Percentiles rank a stretch among this genome's conserved stretches.
Conservation (phyloP, 1,139 yeast species). For the Magnusiomyces suaveolens region DNA sequence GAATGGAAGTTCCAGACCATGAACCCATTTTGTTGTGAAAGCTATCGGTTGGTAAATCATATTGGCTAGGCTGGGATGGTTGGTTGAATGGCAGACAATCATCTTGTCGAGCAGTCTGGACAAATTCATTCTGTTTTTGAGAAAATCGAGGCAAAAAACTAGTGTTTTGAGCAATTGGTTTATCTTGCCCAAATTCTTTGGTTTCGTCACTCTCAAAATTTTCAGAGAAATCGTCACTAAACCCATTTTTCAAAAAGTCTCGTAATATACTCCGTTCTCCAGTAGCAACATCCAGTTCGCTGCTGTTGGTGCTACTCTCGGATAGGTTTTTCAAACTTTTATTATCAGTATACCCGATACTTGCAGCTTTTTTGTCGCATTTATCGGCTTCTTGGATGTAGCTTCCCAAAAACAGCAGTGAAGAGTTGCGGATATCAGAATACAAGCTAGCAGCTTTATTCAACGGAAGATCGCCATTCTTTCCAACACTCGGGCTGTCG, state of each 20-base stretch:
- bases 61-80: not conserved
- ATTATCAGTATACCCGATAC: not conserved
- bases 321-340: too few species aligned
- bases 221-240: not conserved
- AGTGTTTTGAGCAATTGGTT: not conserved
- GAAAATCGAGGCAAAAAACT: too few species aligned
- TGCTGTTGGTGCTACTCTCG: not conserved
- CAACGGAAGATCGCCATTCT: not conserved
- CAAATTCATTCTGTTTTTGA: too few species aligned
- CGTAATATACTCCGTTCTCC: not conserved
- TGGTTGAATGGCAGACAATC: too few species aligned
- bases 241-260: not conserved
- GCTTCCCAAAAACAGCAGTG: constrained; percentile 7
- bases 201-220: not conserved
- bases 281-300: not conserved
- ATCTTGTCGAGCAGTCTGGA: too few species aligned
- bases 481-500: too few species aligned
- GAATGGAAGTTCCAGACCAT: not conserved
- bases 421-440: constrained; percentile 10
- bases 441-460: not conserved
- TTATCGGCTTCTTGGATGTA: constrained; percentile 5
- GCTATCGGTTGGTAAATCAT: not conserved
- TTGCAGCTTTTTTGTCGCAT: not conserved
- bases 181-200: not conserved
- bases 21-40: not conserved